phyloP scores from a whole-genome alignment of 2,329 filamentous ascomycete genomes.

The Cordyceps fumosorosea region DNA sequence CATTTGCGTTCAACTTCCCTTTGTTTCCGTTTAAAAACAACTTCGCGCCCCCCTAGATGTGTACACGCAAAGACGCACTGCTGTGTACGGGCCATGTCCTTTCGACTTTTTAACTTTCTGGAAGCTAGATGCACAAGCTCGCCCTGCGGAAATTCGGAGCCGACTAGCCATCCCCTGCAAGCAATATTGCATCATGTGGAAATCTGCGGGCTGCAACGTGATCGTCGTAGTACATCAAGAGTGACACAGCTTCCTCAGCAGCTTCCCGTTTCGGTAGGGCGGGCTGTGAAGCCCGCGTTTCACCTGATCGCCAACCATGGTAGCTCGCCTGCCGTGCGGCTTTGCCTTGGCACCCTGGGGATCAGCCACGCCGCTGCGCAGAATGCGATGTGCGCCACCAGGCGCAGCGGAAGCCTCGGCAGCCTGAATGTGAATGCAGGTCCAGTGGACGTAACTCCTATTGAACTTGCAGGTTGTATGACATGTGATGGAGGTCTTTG shows the following conservation, averaged over 20 bases:
- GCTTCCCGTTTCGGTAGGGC: background rate
- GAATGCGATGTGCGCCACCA: background rate
- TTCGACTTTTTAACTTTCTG: background rate
- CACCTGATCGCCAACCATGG: background rate
- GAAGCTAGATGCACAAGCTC: background rate
- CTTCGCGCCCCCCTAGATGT: background rate
- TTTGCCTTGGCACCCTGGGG: background rate
- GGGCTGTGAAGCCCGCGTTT: background rate
- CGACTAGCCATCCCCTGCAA: background rate
- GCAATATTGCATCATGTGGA: background rate
- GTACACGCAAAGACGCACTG: background rate
- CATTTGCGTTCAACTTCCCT: background rate
- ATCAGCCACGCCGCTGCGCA: background rate
- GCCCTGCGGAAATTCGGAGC: no score
- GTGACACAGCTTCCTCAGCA: background rate
- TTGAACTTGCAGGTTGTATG: background rate
- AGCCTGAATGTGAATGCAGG: background rate
- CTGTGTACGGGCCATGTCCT: background rate
- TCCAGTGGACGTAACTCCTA: background rate
- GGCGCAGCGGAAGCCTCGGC: background rate
- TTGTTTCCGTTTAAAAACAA: background rate
- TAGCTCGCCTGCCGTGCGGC: background rate
- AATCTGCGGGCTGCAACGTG: background rate
- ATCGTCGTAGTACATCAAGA: background rate
- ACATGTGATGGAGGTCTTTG: background rate